Base-by-base conservation (phyloP, 805 yeast species). In the Candida broadrunensis region DNA sequence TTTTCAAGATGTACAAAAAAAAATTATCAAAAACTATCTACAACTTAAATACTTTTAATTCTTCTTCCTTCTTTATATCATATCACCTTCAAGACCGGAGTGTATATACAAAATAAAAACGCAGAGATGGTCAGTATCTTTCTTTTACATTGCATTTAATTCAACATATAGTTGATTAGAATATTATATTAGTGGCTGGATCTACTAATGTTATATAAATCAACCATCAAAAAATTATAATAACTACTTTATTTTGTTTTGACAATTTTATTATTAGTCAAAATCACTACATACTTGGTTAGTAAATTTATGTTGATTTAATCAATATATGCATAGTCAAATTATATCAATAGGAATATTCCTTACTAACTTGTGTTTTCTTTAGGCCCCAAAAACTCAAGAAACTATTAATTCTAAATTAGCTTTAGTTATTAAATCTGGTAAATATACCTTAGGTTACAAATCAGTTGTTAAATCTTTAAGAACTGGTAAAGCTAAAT, bases 391-490 rank as follows among this genome's bases (percentile, higher is more conserved):
- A 83, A 88, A 85, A 76, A 89, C 83, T 78, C 83, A 85, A 68
- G 99, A 93, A 65, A 84, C 87, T 83, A 83, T 93, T 78, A 91
- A 88, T 96, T 80, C 96, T 77, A 90, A 90, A 81, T 88, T 93
- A 73, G 95, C 96, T 73, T 85, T 93, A 74, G 91, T 88, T 67
- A 86, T 93, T 81, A 93, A 90, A 83, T 90, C 98, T 65, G 99
- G 99, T 83, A 93, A 93, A 80, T 91, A 88, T 84, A 85, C 97
- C 87, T 85, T 93, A 65, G 99, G 99, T 72, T 93, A 89, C 96
- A 91, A 91, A 83, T 88, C 97, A 61, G 91, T 95, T 73, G 85
- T 93, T 75, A 93, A 93, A 88, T 78, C 98, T 62, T 81, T 93
- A 73, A 90, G 99, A 82, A 88, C 88, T 74, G 97, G 97, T 72